phyloP scores from a whole-genome alignment of 176 grass and related monocot species.

The Pontederia crassipes region DNA sequence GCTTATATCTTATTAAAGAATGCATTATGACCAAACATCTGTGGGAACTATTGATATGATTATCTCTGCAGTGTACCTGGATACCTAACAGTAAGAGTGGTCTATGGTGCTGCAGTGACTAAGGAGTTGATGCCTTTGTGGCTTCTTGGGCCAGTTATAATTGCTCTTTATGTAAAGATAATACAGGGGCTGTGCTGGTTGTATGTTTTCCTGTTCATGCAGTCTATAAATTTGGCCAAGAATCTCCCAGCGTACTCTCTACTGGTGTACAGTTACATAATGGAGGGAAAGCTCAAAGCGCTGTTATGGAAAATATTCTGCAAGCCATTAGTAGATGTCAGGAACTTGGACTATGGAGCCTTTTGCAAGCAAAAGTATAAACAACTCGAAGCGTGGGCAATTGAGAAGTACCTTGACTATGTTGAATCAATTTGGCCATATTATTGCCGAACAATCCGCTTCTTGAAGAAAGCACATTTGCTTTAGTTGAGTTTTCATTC shows the following conservation, averaged over 20 bases:
- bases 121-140: conserved; percentile 23
- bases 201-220: conserved; percentile 16
- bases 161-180: conserved; percentile 20
- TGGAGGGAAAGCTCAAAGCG: conserved; percentile 7
- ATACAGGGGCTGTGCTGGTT: conserved; percentile 10
- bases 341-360: conserved; percentile 13
- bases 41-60: neutral
- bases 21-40: too few relatives aligned
- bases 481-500: conserved; percentile 2
- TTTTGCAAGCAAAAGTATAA: neutral
- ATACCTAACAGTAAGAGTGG: neutral
- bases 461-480: conserved; percentile 24
- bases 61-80: conserved; percentile 10
- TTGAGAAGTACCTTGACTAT: conserved; percentile 19
- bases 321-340: conserved; percentile 14
- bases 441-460: conserved; percentile 22
- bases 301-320: neutral
- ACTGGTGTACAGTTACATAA: conserved; percentile 5
- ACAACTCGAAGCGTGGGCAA: neutral
- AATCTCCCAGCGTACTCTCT: conserved; percentile 18
- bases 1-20: too few relatives aligned
- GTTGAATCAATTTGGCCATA: conserved; percentile 25
- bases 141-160: conserved; percentile 17
- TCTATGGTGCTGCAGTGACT: conserved; percentile 12
- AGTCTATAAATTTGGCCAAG: conserved; percentile 10